A percentile compares a stretch with the other conserved stretches of the same genome.
Conservation (phyloP, 2,329 filamentous ascomycete species). For the Escovopsis weberi region DNA sequence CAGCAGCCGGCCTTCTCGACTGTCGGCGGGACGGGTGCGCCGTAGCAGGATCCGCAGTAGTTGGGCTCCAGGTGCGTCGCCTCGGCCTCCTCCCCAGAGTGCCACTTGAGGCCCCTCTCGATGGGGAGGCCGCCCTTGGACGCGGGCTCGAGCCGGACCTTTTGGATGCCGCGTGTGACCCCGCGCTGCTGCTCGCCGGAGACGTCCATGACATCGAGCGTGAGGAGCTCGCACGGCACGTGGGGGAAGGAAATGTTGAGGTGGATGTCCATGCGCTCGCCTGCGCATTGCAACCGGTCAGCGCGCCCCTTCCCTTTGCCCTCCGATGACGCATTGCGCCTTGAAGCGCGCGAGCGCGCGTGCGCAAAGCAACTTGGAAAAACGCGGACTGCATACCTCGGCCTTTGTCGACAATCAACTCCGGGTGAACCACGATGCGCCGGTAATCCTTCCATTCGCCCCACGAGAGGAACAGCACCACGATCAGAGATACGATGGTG, state of each 20-base stretch:
- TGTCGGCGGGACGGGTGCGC: conserved; percentile 56
- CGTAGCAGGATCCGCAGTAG: conserved; percentile 92
- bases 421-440: conserved; percentile 71
- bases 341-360: too few relatives aligned
- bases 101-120: conserved; percentile 50
- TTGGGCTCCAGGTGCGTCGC: conserved; percentile 71
- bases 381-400: conserved; percentile 45
- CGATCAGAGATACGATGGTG: conserved; percentile 76
- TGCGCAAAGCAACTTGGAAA: too few relatives aligned
- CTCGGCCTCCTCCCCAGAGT: conserved; percentile 50
- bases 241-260: conserved; percentile 93
- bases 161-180: conserved; percentile 82
- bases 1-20: conserved; percentile 80
- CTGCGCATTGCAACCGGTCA: conserved; percentile 25
- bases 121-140: conserved; percentile 64
- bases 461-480: conserved; percentile 80
- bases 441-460: conserved; percentile 95
- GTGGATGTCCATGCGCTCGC: conserved; percentile 98
- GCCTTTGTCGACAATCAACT: conserved; percentile 91
- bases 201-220: conserved; percentile 97
- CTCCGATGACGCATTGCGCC: not conserved
- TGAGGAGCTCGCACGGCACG: conserved; percentile 87
- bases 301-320: too few relatives aligned
- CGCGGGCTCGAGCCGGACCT: conserved; percentile 64
- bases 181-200: conserved; percentile 94